Conservation (phyloP, 352 stramenopile genomes). For the Pythium monospermum region DNA sequence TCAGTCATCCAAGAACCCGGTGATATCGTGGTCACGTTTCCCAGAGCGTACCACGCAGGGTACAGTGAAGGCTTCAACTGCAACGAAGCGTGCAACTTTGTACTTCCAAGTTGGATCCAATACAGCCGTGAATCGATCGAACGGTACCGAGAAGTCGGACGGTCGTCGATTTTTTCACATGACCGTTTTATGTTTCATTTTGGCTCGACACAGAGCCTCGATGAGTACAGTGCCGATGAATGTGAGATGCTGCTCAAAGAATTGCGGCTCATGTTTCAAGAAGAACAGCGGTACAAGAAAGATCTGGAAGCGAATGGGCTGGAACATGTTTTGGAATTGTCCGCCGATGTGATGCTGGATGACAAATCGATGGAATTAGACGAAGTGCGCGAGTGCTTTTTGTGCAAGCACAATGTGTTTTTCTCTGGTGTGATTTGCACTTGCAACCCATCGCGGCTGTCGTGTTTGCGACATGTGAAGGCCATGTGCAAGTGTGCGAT, state of each 20-base stretch:
- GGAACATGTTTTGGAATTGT: slow-evolving; percentile 52
- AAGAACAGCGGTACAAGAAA: slow-evolving; percentile 63
- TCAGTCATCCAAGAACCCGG: slow-evolving; percentile 82
- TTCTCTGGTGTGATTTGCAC: slow-evolving; percentile 74
- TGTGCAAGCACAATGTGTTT: slow-evolving; percentile 75
- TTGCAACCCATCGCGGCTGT: slow-evolving; percentile 49
- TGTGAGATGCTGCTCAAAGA: slow-evolving; percentile 68
- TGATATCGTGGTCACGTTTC: slow-evolving; percentile 97
- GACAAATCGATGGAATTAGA: slow-evolving; percentile 71
- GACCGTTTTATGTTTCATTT: slow-evolving; percentile 82
- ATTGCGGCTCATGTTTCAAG: slow-evolving; percentile 60
- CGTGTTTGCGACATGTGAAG: slow-evolving; percentile 60
- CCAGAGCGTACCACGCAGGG: slow-evolving; percentile 94
- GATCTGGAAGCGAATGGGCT: slow-evolving; percentile 35
- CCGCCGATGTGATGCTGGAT: slow-evolving; percentile 61
- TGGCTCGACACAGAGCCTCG: slow-evolving; percentile 50
- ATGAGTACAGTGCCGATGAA: slow-evolving; percentile 52
- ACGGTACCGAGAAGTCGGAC: slow-evolving; percentile 55
- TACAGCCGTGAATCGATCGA: slow-evolving; percentile 66
- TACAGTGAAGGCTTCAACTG: slow-evolving; percentile 96
- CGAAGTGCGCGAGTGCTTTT: slow-evolving; percentile 62
- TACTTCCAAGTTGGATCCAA: slow-evolving; percentile 81
- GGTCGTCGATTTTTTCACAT: slow-evolving; percentile 75
- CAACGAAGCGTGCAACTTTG: slow-evolving; percentile 88
- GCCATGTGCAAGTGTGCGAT: slow-evolving; percentile 62